A percentile compares a stretch with the other conserved stretches of the same genome.
Conservation (phyloP, 441 rosid genomes). For the Macaranga tanarius region DNA sequence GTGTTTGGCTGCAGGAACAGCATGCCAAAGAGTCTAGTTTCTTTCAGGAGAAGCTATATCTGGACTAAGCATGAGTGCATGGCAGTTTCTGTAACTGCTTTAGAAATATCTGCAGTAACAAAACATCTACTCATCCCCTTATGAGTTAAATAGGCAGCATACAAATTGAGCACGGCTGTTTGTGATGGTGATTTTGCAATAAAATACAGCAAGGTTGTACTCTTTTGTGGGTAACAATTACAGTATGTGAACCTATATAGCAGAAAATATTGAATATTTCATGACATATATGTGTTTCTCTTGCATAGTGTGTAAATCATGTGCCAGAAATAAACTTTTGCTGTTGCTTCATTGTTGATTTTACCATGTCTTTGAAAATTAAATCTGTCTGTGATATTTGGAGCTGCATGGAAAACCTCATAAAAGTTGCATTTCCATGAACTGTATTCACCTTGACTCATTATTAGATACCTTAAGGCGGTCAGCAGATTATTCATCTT, state of each 20-base stretch:
- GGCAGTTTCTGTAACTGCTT: not conserved
- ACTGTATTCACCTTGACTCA: constrained; percentile 13
- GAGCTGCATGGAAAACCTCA: not conserved
- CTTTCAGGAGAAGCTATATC: not conserved
- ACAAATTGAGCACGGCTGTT: not conserved
- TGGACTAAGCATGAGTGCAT: not conserved
- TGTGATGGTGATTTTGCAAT: not conserved
- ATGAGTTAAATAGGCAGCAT: not conserved
- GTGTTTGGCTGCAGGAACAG: not conserved
- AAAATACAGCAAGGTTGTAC: not conserved
- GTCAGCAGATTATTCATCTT: not conserved
- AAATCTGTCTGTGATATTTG: not conserved
- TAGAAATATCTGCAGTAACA: not conserved
- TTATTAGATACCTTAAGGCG: constrained; percentile 10
- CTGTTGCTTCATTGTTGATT: not conserved
- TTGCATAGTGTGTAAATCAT: not conserved
- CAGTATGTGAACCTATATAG: not conserved
- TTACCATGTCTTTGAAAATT: not conserved
- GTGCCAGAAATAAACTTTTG: not conserved
- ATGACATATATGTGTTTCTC: not conserved
- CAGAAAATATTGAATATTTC: not conserved
- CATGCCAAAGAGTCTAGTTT: not conserved
- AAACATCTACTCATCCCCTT: not conserved
- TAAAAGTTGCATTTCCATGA: constrained; percentile 7
- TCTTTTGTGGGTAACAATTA: not conserved